These are phyloP conservation scores for Seiridium unicorne DNA, from an alignment of 2,329 filamentous ascomycete genomes.

Conservation along the genomic window DNA sequence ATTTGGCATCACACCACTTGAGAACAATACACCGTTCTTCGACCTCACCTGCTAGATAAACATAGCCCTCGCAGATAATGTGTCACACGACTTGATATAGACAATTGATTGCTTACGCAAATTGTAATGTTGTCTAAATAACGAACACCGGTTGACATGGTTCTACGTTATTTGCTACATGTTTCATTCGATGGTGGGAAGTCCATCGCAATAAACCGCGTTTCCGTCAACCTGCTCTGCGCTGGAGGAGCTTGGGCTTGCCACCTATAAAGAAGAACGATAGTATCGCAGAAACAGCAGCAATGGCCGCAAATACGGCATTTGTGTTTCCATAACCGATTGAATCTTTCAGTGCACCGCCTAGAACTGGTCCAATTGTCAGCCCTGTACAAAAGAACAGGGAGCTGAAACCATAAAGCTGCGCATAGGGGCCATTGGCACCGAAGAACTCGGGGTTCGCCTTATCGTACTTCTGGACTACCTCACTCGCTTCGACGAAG, in stretches of 20 bases:
- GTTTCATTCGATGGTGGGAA: too few species aligned
- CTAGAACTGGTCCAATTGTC: slow-evolving; percentile 57
- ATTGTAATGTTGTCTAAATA: too few species aligned
- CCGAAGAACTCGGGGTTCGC: slow-evolving; percentile 56
- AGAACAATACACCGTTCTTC: slow-evolving; percentile 18
- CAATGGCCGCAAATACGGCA: slow-evolving; percentile 43
- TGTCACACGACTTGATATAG: not conserved
- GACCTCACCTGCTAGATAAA: slow-evolving; percentile 16
- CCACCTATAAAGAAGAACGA: slow-evolving; percentile 45
- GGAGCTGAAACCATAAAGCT: slow-evolving; percentile 64
- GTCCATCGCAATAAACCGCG: too few species aligned
- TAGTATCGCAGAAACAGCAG: slow-evolving; percentile 38
- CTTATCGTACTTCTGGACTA: slow-evolving; percentile 54
- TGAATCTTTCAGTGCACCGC: slow-evolving; percentile 46
- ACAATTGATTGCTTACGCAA: too few species aligned
- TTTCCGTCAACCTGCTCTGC: not conserved
- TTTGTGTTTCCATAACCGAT: slow-evolving; percentile 61
- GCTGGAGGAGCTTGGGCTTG: slow-evolving; percentile 23
- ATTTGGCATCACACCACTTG: slow-evolving; percentile 22
- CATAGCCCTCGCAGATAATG: not conserved
- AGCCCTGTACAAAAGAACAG: slow-evolving; percentile 61
- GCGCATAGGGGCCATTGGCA: slow-evolving; percentile 57
- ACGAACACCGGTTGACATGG: too few species aligned
- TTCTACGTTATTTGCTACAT: too few species aligned
- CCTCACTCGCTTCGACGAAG: slow-evolving; percentile 54